Conservation (phyloP, 305 asterid genomes). For the Rubia balearica region DNA sequence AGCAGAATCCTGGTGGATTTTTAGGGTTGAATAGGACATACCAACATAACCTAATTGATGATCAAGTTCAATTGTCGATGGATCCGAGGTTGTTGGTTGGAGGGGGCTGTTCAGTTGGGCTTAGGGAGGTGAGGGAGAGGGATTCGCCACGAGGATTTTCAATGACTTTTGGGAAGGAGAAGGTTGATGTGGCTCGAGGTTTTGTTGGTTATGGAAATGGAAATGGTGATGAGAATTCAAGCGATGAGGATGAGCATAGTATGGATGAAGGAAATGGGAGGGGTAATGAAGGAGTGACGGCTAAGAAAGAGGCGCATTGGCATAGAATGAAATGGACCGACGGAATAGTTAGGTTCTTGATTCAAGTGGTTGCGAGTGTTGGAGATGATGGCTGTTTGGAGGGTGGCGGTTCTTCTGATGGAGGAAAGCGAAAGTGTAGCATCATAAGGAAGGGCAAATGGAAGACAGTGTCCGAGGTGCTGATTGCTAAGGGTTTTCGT, state of each 20-base stretch:
- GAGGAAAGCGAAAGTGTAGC: not conserved
- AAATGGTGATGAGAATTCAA: slow-evolving; percentile 18
- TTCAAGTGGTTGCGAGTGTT: slow-evolving; percentile 34
- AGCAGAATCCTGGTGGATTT: slow-evolving; percentile 26
- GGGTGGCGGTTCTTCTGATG: slow-evolving; percentile 9
- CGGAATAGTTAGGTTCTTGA: slow-evolving; percentile 28
- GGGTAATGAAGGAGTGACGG: slow-evolving; percentile 16
- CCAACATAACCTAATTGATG: slow-evolving; percentile 21
- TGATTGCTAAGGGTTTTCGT: slow-evolving; percentile 30
- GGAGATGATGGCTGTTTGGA: slow-evolving; percentile 26
- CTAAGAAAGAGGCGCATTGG: slow-evolving; percentile 30
- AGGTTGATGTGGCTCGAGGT: slow-evolving; percentile 10
- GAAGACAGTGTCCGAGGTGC: slow-evolving; percentile 31
- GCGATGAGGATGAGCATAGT: slow-evolving; percentile 32
- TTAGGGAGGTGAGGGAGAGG: no score
- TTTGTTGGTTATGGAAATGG: slow-evolving; percentile 5
- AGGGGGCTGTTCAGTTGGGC: slow-evolving; percentile 13
- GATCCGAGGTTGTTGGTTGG: slow-evolving; percentile 14
- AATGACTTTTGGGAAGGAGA: slow-evolving; percentile 22
- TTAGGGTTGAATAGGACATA: slow-evolving; percentile 23
- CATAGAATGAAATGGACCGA: slow-evolving; percentile 41
- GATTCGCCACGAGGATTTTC: slow-evolving; percentile 11
- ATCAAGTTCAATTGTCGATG: slow-evolving; percentile 15
- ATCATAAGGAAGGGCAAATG: slow-evolving; percentile 34
- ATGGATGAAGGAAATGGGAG: slow-evolving; percentile 27